Conservation (phyloP, 2,329 filamentous ascomycete genomes). For the Biscogniauxia sp. region DNA sequence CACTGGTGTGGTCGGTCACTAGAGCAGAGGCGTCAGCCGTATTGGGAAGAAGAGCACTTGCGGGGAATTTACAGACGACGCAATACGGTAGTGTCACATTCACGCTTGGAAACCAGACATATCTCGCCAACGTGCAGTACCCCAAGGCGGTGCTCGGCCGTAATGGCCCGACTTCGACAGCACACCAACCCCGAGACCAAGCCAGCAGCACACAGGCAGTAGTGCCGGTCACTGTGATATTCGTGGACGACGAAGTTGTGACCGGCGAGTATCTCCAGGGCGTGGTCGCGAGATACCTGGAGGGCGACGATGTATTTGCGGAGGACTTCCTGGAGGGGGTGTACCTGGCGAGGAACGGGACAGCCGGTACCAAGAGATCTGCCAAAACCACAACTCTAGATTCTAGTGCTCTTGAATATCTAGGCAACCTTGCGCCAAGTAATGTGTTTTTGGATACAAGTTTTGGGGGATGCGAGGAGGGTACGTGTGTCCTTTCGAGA, state of each 20-base stretch:
- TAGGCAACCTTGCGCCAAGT: slow-evolving; percentile 13
- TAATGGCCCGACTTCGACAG: slow-evolving; percentile 8
- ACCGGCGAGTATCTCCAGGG: slow-evolving; percentile 28
- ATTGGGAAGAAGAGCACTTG: slow-evolving; percentile 15
- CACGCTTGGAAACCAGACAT: slow-evolving; percentile 35
- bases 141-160: slow-evolving; percentile 26
- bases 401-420: slow-evolving; percentile 17
- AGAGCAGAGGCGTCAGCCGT: neutral
- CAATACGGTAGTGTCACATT: slow-evolving; percentile 33
- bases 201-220: slow-evolving; percentile 4
- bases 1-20: neutral
- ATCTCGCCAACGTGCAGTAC: slow-evolving; percentile 34
- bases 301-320: slow-evolving; percentile 36
- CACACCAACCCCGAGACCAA: neutral
- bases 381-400: slow-evolving; percentile 16
- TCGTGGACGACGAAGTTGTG: slow-evolving; percentile 28
- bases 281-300: slow-evolving; percentile 31
- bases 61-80: slow-evolving; percentile 18
- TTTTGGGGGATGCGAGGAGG: slow-evolving; percentile 5
- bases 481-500: slow-evolving; percentile 4
- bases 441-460: slow-evolving; percentile 17
- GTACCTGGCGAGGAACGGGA: slow-evolving; percentile 29
- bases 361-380: slow-evolving; percentile 6
- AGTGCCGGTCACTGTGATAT: slow-evolving; percentile 29
- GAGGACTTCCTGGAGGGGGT: slow-evolving; percentile 35